Evolutionary conservation across 192 early-diverging fungal genomes (phyloP), one percentile per base, ranked within the genome.

Genomic region (Coemansia sp.): DNA sequence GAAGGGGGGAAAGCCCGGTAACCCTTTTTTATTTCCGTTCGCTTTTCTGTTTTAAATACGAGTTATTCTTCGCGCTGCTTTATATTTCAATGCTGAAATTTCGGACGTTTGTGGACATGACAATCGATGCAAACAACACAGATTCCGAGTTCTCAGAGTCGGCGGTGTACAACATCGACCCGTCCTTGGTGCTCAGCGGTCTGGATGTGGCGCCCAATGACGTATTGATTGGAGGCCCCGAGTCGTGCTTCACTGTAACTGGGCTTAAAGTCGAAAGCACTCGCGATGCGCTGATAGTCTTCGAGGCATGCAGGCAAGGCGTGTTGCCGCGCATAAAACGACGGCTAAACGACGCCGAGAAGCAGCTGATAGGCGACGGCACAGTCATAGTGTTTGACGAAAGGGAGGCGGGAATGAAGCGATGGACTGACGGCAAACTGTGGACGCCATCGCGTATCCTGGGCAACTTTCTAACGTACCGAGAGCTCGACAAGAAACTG

Each of bases 371-470:
- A 48, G 66, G 78, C 52, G 89, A 87, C 14, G 93, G 93, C 34
- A 88, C 89, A 4, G 84, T 93, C n/a, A 89, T 93, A 45, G 89
- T 94, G 43, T 94, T 92, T 83, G 89, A 93, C 66, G 92, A 94
- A 76, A 80, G 86, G 56, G 90, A 92, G 66, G 88, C 88, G 40
- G 87, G 88, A 7, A 92, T 93, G 77, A 91, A 91, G 73, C 83
- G 93, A 20, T 95, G 93, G 93, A 94, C 93, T 3, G 92, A 93
- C 57, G 91, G 91, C 6, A 82, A 88, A 9, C 74, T 86, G 17
- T 93, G 92, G 92, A 90, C 90, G 35, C 92, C 92, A 10, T 92
- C 91, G 15, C 86, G 92, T 29, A 91, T 93, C 29, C 72, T 90
- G 32, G 89, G 89, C 60, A 91, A 91, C 57, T 93, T 92, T 65